phyloP scores from a whole-genome alignment of 2,329 filamentous ascomycete genomes.

The Phoma sp. region DNA sequence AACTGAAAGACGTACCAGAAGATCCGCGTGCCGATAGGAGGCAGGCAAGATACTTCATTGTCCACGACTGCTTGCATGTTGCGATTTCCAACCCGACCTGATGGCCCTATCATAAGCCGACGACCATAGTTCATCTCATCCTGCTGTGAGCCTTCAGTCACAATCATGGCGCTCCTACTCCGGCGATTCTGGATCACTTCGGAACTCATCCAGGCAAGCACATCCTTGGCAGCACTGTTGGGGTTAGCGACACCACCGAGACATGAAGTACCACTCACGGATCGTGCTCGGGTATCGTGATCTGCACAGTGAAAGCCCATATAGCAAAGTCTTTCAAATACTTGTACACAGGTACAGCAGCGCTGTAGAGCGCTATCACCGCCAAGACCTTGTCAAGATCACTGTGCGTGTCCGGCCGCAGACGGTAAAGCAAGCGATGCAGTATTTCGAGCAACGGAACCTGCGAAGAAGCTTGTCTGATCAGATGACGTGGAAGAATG shows the following conservation, averaged over 20 bases:
- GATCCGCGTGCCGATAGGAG: conserved; percentile 21
- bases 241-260: background rate
- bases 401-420: conserved; percentile 22
- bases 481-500: conserved; percentile 32
- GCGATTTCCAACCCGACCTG: background rate
- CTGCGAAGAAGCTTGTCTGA: conserved; percentile 21
- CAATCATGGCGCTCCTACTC: conserved; percentile 32
- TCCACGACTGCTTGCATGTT: background rate
- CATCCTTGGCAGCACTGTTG: conserved; percentile 26
- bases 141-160: conserved; percentile 23
- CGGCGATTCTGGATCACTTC: conserved; percentile 32
- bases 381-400: conserved; percentile 34
- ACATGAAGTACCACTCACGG: conserved; percentile 3
- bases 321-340: conserved; percentile 26
- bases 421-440: conserved; percentile 32
- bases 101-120: background rate
- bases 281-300: conserved; percentile 33
- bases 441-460: conserved; percentile 40
- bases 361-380: conserved; percentile 33
- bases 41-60: conserved; percentile 11
- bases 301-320: conserved; percentile 29
- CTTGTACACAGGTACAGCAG: conserved; percentile 23
- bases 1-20: conserved; percentile 30
- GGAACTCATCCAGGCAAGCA: conserved; percentile 35
- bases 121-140: background rate